phyloP scores from a whole-genome alignment of 352 stramenopile genomes.

The Globisporangium viniferum region DNA sequence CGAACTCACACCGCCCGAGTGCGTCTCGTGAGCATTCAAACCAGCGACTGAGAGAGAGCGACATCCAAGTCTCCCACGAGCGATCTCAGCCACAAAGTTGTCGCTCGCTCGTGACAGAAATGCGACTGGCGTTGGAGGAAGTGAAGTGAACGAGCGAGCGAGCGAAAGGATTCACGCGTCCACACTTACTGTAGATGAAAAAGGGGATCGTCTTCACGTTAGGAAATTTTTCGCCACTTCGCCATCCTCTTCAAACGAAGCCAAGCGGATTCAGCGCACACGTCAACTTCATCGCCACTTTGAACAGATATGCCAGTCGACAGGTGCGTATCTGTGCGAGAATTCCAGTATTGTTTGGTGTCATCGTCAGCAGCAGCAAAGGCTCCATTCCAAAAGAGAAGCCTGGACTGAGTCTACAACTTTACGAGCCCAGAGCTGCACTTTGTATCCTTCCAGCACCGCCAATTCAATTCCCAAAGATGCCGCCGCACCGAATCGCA shows the following conservation, averaged over 20 bases:
- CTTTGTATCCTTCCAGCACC: too few species aligned
- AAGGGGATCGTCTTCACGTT: neutral
- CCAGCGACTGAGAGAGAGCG: neutral
- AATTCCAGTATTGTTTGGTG: too few species aligned
- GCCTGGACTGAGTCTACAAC: too few species aligned
- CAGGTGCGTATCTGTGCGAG: neutral
- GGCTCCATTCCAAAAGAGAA: too few species aligned
- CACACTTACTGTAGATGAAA: neutral
- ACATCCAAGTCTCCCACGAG: neutral
- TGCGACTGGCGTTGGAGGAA: neutral
- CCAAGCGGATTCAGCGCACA: neutral
- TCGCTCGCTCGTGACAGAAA: neutral
- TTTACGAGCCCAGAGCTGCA: too few species aligned
- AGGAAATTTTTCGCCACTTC: neutral
- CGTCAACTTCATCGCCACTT: neutral
- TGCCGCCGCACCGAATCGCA: neutral
- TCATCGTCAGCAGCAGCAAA: too few species aligned
- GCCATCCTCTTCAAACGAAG: neutral
- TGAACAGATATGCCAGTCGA: too few species aligned
- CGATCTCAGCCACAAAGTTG: neutral
- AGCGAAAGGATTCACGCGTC: neutral
- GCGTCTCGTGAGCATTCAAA: neutral
- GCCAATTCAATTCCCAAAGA: too few species aligned
- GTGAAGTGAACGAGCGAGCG: neutral
- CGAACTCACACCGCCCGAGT: neutral